Evolutionary conservation across 345 rosid genomes (phyloP).

Genomic region (Turnera subulata): DNA sequence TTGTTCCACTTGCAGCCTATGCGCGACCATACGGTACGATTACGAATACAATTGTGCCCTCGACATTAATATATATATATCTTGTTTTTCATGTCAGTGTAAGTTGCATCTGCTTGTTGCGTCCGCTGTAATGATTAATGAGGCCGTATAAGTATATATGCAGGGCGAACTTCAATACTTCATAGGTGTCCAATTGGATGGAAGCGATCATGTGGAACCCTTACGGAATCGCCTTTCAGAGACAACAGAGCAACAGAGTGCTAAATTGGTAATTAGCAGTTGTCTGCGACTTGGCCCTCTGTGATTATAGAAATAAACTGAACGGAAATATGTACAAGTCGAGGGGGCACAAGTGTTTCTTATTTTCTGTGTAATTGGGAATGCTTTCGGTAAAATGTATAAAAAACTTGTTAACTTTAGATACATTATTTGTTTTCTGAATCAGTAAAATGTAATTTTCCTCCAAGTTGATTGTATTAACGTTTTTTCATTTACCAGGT

Average conservation of each 20-base stretch:
- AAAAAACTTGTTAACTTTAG: no score
- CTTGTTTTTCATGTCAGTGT: conserved; percentile 1
- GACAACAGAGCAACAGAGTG: conserved; percentile 57
- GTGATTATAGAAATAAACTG: not conserved
- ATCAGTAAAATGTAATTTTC: no score
- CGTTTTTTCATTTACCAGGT: conserved; percentile 44
- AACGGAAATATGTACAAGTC: not conserved
- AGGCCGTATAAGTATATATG: conserved; percentile 16
- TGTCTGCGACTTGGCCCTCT: not conserved
- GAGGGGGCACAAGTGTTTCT: no score
- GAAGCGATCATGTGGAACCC: conserved; percentile 93
- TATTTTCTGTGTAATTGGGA: no score
- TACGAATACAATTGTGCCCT: not conserved
- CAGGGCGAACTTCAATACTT: conserved; percentile 99
- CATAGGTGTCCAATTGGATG: conserved; percentile 98
- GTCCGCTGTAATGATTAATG: conserved; percentile 2
- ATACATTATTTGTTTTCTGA: no score
- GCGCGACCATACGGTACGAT: conserved; percentile 82
- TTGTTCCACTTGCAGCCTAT: conserved; percentile 96
- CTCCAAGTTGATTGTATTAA: conserved; percentile 3
- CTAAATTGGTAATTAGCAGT: conserved; percentile 56
- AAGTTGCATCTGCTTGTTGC: not conserved
- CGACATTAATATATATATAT: conserved; percentile 9
- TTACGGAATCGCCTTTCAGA: conserved; percentile 77
- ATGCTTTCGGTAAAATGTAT: no score